Evolutionary conservation across 139 green algal genomes (phyloP), one percentile per base, ranked within the genome.

Genomic region (Chlamydomonas urium): DNA sequence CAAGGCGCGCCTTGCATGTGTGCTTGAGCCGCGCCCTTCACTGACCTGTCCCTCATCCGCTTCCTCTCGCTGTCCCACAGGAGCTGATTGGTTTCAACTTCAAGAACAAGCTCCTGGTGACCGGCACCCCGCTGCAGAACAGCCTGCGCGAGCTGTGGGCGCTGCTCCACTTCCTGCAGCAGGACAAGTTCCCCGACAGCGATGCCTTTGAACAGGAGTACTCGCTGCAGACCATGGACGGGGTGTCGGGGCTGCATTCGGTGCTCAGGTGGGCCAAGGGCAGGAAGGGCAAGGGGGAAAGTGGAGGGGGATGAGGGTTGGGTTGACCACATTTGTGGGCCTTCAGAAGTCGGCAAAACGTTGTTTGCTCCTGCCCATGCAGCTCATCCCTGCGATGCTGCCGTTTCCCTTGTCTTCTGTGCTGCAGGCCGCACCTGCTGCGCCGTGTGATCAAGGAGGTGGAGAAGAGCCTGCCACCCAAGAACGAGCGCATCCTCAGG

Each of bases 401-500:
- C 42, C 14, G 10, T 14, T 50, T 50, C 14, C 42, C 42, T 14
- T 50, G 8, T 50, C 42, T 14, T 50, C 14, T 50, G 61, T 97
- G 23, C 8, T n/a, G 37, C 48, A 76, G 85, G 28, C 92, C 92
- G 19, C 89, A 97, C 82, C 80, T 97, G 59, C 84, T 97, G 60
- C 86, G 92, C 34, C 85, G 93, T n/a, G 86, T 96, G 36, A 97
- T 97, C 79, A 97, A 96, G 82, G 92, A 97, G 42, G 92, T 97
- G 26, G 91, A 97, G 79, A 84, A 86, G 69, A 86, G 65, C 42
- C 82, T 97, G 79, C 92, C 92, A 24, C 91, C 91, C 71, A 97
- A 97, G 85, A 92, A 87, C 50, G 91, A 97, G 84, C 83, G 87
- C 78, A 95, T 97, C 57, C 79, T 97, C 70, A 76, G 90, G 0